Base-by-base conservation (phyloP, 768 basidiomycete species). In the Suillus luteus region DNA sequence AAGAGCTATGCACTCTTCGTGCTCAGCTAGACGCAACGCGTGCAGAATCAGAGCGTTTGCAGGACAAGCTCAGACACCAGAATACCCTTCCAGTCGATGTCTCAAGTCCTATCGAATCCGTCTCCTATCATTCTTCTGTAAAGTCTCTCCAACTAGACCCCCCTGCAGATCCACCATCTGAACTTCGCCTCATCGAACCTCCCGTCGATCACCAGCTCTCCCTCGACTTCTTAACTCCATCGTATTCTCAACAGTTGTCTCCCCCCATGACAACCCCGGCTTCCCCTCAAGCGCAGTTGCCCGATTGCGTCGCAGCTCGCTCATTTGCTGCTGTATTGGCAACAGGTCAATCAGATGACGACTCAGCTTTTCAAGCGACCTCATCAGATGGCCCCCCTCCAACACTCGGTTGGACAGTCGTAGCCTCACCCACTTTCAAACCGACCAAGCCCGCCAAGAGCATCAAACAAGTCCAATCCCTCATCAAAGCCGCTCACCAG, bases 401-500 rank as follows among this genome's bases (percentile, higher is more conserved):
- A 17, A 46, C 65, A 19, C 69, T 71, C 51, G 44, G 59, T 22
- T 76, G 75, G 74, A 76, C 72, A 57, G n/a, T 66, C 33, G 52
- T 66, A 12, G 6, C 51, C 52, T n/a, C 69, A 9, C 62, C 69
- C 9, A 4, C 62, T 44, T 38, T 65, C 27, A 73, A 69, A 46
- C 35, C 62, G 10, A 51, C 58, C 2, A 75, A 75, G 59, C 67
- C 69, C 5, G 75, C 78, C 22, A 79, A 75, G 71, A 78, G 66
- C 67, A 69, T 82, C 40, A 77, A 74, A 11, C 79, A 82, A 43
- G 68, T 82, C 12, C 78, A 81, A 58, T 74, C 77, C 3, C 78
- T 82, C 61, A 81, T 82, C 67, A 73, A 71, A 48, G 76, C 75
- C 12, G 81, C 81, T 19, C 79, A 81, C 62, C 77, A 80, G 66